These are phyloP conservation scores for Thelonectria blattea DNA, from an alignment of 2,329 filamentous ascomycete genomes.

Conservation along the genomic window DNA sequence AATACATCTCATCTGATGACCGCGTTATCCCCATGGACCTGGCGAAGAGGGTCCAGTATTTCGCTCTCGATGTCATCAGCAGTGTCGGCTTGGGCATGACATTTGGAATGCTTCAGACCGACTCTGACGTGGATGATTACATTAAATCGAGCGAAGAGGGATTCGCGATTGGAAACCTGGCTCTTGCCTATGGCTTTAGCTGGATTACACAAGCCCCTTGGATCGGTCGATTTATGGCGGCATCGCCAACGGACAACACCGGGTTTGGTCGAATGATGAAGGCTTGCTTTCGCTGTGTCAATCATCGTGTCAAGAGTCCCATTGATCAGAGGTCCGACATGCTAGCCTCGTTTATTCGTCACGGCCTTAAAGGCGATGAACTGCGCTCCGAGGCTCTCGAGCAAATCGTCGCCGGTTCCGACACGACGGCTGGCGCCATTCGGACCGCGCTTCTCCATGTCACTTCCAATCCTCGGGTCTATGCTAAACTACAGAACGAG, in stretches of 20 bases:
- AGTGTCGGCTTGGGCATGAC: slow-evolving; percentile 55
- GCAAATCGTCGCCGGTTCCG: slow-evolving; percentile 46
- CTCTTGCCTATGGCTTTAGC: slow-evolving; percentile 38
- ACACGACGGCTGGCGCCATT: slow-evolving; percentile 46
- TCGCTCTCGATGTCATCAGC: slow-evolving; percentile 61
- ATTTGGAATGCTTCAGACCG: slow-evolving; percentile 54
- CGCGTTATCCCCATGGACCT: slow-evolving; percentile 50
- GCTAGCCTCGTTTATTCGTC: slow-evolving; percentile 50
- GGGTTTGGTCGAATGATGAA: slow-evolving; percentile 46
- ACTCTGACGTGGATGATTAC: slow-evolving; percentile 52
- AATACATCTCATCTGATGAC: slow-evolving; percentile 48
- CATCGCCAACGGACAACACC: slow-evolving; percentile 37
- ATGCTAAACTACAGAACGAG: slow-evolving; percentile 55
- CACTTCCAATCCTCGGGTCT: slow-evolving; percentile 54
- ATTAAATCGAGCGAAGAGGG: slow-evolving; percentile 45
- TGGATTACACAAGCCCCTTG: slow-evolving; percentile 40
- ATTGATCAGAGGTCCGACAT: slow-evolving; percentile 45
- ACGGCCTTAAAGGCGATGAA: slow-evolving; percentile 44
- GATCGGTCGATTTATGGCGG: slow-evolving; percentile 38
- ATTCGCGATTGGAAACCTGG: slow-evolving; percentile 35
- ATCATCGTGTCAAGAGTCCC: slow-evolving; percentile 34
- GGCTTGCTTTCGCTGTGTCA: slow-evolving; percentile 37
- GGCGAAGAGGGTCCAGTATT: slow-evolving; percentile 54
- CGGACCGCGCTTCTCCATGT: slow-evolving; percentile 59
- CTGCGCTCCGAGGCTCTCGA: slow-evolving; percentile 42